Evolutionary conservation across 2,329 filamentous ascomycete genomes (phyloP).

Genomic region (Ophiostoma pallidulum): DNA sequence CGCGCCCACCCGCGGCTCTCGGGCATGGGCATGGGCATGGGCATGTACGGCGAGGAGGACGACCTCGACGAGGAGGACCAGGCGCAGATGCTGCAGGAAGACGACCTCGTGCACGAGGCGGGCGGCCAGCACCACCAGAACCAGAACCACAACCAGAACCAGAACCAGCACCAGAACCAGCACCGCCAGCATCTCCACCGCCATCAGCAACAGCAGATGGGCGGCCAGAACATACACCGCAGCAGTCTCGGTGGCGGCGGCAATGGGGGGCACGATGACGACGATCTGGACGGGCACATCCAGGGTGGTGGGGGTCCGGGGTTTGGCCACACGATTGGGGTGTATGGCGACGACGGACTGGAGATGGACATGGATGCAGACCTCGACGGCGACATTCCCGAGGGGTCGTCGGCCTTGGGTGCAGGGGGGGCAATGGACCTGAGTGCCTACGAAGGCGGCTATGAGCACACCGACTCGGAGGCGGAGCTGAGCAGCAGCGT

Average conservation of each 20-base stretch:
- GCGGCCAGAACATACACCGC: not conserved
- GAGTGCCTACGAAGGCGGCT: slow-evolving; percentile 32
- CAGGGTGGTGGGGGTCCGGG: not conserved
- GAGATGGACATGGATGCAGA: slow-evolving; percentile 57
- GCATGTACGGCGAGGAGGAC: slow-evolving; percentile 41
- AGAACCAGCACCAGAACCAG: not conserved
- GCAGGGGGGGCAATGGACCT: slow-evolving; percentile 8
- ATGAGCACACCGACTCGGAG: slow-evolving; percentile 72
- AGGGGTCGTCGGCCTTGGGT: slow-evolving; percentile 39
- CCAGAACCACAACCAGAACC: not conserved
- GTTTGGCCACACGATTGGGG: not conserved
- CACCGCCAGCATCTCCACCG: not conserved
- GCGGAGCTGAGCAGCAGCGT: slow-evolving; percentile 43
- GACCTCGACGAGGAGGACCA: slow-evolving; percentile 46
- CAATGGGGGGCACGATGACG: not conserved
- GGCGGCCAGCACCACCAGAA: not conserved
- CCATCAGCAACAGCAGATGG: slow-evolving; percentile 1
- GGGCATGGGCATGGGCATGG: slow-evolving; percentile 14
- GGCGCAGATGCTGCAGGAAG: slow-evolving; percentile 54
- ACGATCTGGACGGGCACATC: not conserved
- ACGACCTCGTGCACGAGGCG: slow-evolving; percentile 38
- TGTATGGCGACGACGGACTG: slow-evolving; percentile 20
- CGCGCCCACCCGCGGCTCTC: slow-evolving; percentile 37
- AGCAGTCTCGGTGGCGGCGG: not conserved
- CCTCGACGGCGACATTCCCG: slow-evolving; percentile 62